Base-by-base conservation (phyloP, 495 filamentous ascomycete species). In the Neurospora sp. region DNA sequence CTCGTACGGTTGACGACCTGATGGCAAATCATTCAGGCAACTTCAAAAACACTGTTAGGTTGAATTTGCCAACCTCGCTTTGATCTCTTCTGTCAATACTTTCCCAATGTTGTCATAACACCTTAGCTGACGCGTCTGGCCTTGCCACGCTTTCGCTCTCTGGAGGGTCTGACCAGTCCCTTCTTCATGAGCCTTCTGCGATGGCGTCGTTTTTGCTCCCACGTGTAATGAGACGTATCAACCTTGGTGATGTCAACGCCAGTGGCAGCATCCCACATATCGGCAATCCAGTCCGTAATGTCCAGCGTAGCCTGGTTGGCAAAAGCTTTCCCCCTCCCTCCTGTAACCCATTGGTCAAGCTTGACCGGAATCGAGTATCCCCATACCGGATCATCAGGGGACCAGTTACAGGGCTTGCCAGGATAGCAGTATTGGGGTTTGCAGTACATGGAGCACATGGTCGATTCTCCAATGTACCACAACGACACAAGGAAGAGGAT, bases 371-470 rank as follows among this genome's bases (percentile, higher is more conserved):
- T 83, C n/a, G 86, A 82, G 69, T 83, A 84, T 23, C 85, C 85
- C 76, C 87, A 88, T 66, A 81, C 83, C 9, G 87, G 87, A 75
- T 88, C 86, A 69, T 84, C 78, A 16, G 81, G 77, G 44, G 83
- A 83, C 86, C 86, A 89, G 44, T 80, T 73, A 72, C 82, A 85
- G 10, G 82, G 80, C 7, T 77, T 31, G n/a, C 76, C 78, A 0
- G 89, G 77, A 11, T 80, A 81, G 73, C 85, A 87, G 81, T 75
- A 87, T 72, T 44, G 81, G 0, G 89, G 86, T 70, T 89, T 88
- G 80, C 88, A 90, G 79, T 88, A 93, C n/a, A 82, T 77, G 59
- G 83, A 84, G 77, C 88, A 90, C 85, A 91, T 89, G 12, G 83
- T 80, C 0, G 85, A 86, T 76, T 94, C 92, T 16, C 85, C 81